phyloP scores from a whole-genome alignment of 768 basidiomycete genomes.

The Gloeopeniophorella convolvens region DNA sequence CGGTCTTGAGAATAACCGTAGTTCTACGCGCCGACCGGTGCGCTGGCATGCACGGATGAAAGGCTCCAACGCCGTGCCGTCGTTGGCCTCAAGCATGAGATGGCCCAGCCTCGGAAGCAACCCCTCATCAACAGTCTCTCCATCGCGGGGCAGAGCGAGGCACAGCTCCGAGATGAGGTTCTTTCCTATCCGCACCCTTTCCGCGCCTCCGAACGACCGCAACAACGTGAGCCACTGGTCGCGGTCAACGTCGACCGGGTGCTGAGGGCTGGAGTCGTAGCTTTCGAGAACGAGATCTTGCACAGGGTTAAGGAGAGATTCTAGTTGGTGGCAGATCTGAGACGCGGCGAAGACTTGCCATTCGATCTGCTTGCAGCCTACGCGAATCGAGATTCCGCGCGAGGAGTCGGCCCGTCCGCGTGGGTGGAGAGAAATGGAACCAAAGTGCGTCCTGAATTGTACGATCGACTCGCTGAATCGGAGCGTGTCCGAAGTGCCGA shows the following conservation, averaged over 20 bases:
- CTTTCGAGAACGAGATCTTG: constrained; percentile 1
- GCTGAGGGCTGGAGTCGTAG: neutral
- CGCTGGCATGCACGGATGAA: no score
- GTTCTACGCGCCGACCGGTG: no score
- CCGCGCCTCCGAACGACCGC: neutral
- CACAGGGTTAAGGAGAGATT: neutral
- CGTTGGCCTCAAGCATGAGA: no score
- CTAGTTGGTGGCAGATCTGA: constrained; percentile 1
- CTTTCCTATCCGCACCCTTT: no score
- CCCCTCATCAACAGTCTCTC: no score
- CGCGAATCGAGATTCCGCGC: neutral
- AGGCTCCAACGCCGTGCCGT: no score
- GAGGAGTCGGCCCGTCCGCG: neutral
- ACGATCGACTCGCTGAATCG: neutral
- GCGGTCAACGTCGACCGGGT: neutral
- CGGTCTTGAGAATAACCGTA: no score
- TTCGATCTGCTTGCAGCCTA: neutral
- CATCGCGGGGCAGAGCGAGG: no score
- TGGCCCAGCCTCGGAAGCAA: no score
- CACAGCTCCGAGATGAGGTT: no score
- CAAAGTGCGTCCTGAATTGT: neutral
- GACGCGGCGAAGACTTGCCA: neutral
- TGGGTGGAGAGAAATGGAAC: neutral
- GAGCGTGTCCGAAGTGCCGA: neutral
- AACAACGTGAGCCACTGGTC: neutral